A percentile compares a stretch with the other conserved stretches of the same genome.
phyloP scores from a whole-genome alignment of 345 rosid species.

The Salix purpurea region DNA sequence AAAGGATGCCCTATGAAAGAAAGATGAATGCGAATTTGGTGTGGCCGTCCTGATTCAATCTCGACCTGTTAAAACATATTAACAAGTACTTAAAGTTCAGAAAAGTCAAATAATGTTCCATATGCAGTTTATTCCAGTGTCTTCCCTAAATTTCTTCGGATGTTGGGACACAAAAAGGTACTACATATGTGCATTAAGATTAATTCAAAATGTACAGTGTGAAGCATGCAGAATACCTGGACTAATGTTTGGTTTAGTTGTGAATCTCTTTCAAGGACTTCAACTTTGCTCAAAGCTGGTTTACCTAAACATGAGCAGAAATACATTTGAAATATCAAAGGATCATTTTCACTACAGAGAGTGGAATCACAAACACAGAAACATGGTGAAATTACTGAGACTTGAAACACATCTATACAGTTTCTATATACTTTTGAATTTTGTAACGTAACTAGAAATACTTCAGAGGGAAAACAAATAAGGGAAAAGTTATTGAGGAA shows the following conservation, averaged over 20 bases:
- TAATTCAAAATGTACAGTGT: conserved; percentile 1
- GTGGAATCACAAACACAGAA: neutral
- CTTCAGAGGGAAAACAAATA: neutral
- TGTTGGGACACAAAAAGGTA: neutral
- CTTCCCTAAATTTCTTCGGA: neutral
- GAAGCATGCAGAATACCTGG: conserved; percentile 43
- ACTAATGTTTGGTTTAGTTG: conserved; percentile 47
- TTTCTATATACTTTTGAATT: neutral
- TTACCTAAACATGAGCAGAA: conserved; percentile 37
- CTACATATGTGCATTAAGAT: neutral
- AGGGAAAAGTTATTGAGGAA: neutral
- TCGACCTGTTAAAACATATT: conserved; percentile 48
- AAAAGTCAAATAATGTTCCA: neutral
- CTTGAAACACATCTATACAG: neutral
- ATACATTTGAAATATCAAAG: neutral
- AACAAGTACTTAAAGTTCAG: neutral
- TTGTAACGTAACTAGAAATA: neutral
- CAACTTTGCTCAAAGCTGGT: conserved; percentile 71
- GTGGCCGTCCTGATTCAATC: conserved; percentile 90
- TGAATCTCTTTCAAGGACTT: conserved; percentile 61
- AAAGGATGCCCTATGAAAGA: conserved; percentile 82
- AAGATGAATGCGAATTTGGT: conserved; percentile 88
- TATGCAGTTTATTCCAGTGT: neutral
- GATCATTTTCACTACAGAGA: neutral
- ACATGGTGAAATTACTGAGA: neutral